Base-by-base conservation (phyloP, 2,329 filamentous ascomycete genomes). In the Aaosphaeria arxii region DNA sequence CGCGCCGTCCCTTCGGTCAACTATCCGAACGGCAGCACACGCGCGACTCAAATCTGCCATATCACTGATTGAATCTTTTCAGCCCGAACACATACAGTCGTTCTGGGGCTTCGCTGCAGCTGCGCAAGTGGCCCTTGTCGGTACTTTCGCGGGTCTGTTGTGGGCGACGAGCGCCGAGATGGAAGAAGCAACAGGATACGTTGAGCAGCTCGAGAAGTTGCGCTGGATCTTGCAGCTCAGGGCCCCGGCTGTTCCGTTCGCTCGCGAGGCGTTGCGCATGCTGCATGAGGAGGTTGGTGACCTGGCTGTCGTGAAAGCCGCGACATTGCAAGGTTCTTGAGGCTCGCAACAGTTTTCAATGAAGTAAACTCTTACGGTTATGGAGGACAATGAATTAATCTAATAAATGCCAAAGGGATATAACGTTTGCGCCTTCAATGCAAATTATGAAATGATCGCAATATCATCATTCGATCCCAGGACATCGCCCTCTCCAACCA, bases 41-140 rank as follows among this genome's bases (percentile, higher is more conserved):
- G 68, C 69, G 4, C 69, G 74, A 5, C 69, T 77, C 30, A 63
- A 64, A 33, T 73, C 70, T 11, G 72, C 73, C n/a, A 72, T 75
- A 52, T 68, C 70, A 13, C 75, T 77, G 47, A 64, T 76, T n/a
- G 69, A 73, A 32, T 58, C 66, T 13, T 61, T 77, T 5, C 71
- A 72, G 35, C 70, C 72, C 5, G 71, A 73, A 31, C 74, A 77
- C 42, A 64, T 77, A 6, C 69, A 73, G 33, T 73, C 73, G 0
- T 77, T 77, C 59, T 77, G 74, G 74, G 75, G 73, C 49, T 76
- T 71, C 11, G 67, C 71, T 5, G 74, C 73, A 4, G 69, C 70
- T 29, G 71, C 72, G 56, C 71, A 70, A 50, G 69, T 74, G 44
- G 67, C 69, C 1, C 60, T 75, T n/a, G 63, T 75, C 6, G 69